Conservation (phyloP, 768 basidiomycete genomes). For the Termitomyces sp. region DNA sequence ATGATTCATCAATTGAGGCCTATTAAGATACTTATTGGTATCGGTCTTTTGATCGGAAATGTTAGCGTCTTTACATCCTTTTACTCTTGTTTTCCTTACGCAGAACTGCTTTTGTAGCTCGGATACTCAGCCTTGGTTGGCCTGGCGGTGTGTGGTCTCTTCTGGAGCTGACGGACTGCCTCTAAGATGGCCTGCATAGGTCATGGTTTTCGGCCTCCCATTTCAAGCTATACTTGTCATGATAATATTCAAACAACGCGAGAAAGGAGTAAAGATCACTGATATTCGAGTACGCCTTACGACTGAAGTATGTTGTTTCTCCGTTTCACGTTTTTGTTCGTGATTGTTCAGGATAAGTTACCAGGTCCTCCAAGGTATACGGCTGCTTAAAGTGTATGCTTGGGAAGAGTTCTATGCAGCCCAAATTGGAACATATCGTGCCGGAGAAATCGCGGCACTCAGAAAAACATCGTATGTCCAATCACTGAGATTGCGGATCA, state of each 20-base stretch:
- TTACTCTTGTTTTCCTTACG: neutral
- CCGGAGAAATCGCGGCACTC: constrained; percentile 37
- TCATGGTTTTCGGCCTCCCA: constrained; percentile 57
- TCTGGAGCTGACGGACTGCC: neutral
- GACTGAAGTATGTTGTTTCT: constrained; percentile 41
- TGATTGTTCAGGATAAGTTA: neutral
- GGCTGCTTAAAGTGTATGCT: constrained; percentile 62
- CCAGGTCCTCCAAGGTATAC: constrained; percentile 62
- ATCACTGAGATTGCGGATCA: neutral
- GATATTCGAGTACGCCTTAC: constrained; percentile 64
- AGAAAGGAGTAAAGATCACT: constrained; percentile 60
- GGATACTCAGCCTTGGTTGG: constrained; percentile 72
- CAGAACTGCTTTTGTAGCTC: constrained; percentile 33
- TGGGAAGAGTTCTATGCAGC: constrained; percentile 53
- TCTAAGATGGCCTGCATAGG: constrained; percentile 20
- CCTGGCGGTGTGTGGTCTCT: constrained; percentile 34
- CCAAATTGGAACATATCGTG: constrained; percentile 37
- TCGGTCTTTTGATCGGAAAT: constrained; percentile 59
- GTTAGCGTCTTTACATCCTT: constrained; percentile 29
- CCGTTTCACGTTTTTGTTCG: neutral
- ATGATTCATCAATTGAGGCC: neutral
- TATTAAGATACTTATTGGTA: constrained; percentile 47
- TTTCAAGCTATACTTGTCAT: constrained; percentile 51
- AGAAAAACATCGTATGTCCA: constrained; percentile 33
- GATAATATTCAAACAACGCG: constrained; percentile 50